Evolutionary conservation across 495 filamentous ascomycete genomes (phyloP).

Genomic region (Penicillium goetzii): DNA sequence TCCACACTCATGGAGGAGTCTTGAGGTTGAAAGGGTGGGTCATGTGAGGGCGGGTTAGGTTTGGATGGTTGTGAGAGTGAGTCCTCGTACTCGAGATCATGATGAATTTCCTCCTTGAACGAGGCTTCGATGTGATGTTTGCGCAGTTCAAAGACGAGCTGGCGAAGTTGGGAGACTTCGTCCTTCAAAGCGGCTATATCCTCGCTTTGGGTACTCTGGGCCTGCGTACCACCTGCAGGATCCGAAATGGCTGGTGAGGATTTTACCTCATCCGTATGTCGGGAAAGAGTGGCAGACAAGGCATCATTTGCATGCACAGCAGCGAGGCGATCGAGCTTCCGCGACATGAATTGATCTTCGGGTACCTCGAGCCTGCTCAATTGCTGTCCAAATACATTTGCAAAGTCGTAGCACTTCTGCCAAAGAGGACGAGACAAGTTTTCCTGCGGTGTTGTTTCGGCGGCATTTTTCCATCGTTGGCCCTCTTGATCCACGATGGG

Average conservation of each 20-base stretch:
- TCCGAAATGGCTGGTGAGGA: not conserved
- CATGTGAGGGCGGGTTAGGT: not conserved
- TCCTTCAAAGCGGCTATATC: constrained; percentile 37
- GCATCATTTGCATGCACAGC: constrained; percentile 35
- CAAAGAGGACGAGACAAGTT: constrained; percentile 29
- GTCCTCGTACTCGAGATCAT: constrained; percentile 9
- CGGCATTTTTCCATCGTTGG: constrained; percentile 37
- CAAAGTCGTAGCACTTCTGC: constrained; percentile 46
- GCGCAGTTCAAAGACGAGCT: constrained; percentile 39
- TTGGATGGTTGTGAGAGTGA: constrained; percentile 2
- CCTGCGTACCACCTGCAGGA: not conserved
- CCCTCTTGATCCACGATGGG: constrained; percentile 30
- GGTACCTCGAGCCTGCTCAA: constrained; percentile 30
- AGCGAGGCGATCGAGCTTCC: constrained; percentile 29
- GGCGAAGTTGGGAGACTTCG: constrained; percentile 41
- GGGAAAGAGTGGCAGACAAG: constrained; percentile 28
- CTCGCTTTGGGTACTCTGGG: constrained; percentile 16
- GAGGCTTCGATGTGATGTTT: constrained; percentile 27
- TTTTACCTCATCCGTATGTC: not conserved
- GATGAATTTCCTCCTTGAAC: constrained; percentile 18
- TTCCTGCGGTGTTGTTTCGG: constrained; percentile 17
- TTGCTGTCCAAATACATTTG: constrained; percentile 31
- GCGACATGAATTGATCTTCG: constrained; percentile 18
- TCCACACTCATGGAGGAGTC: constrained; percentile 17
- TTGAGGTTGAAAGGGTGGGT: constrained; percentile 5